Percentiles rank a stretch among this genome's conserved stretches.
These are phyloP conservation scores for Malus sylvestris DNA, from an alignment of 306 rosid genomes.

Conservation along the genomic window DNA sequence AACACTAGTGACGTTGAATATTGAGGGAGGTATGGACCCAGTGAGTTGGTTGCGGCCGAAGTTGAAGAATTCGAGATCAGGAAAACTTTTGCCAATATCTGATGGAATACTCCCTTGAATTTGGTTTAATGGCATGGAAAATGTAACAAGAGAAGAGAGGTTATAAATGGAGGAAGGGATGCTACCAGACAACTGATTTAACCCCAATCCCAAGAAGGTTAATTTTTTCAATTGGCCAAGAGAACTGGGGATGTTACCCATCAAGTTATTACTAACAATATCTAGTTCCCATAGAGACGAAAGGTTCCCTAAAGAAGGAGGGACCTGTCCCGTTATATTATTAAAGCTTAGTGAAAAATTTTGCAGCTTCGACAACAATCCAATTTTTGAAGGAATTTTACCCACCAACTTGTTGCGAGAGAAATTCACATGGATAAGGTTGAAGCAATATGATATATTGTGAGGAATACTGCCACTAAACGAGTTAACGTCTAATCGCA, in stretches of 20 bases:
- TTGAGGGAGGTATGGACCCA: not conserved
- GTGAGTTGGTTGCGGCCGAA: accelerated
- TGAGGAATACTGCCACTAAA: not conserved
- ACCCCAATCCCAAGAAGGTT: not conserved
- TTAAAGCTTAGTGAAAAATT: accelerated
- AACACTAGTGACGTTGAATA: not conserved
- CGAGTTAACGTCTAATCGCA: not conserved
- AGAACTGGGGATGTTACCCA: not conserved
- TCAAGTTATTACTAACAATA: not conserved
- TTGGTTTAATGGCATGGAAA: not conserved
- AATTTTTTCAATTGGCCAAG: not conserved
- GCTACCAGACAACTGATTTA: not conserved
- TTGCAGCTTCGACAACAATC: not conserved
- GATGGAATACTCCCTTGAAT: not conserved
- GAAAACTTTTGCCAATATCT: not conserved
- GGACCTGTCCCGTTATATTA: not conserved
- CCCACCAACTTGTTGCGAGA: not conserved
- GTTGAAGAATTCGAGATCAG: not conserved
- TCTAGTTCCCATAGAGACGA: not conserved
- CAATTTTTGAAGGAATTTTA: not conserved
- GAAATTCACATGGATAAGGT: not conserved
- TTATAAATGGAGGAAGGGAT: not conserved
- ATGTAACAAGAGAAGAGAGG: not conserved
- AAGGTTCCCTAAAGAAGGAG: not conserved
- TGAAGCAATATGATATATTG: not conserved